phyloP scores from a whole-genome alignment of 108 stramenopile genomes.

The Asterionellopsis glacialis region DNA sequence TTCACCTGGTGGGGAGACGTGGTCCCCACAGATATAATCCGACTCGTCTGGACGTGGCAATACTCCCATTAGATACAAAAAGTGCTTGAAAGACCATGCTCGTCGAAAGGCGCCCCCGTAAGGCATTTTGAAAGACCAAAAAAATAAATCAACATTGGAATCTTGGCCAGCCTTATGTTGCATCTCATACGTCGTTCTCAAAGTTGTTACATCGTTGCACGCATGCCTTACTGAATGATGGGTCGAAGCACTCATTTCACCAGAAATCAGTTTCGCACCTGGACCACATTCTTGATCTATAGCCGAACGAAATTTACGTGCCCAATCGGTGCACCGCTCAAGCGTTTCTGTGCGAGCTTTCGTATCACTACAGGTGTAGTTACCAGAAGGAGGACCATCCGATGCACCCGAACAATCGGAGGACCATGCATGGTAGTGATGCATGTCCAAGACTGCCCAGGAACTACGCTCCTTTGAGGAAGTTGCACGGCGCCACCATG shows the following conservation, averaged over 20 bases:
- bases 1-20: too few species aligned
- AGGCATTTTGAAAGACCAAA: conserved; percentile 76
- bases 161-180: conserved; percentile 41
- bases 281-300: conserved; percentile 43
- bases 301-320: conserved; percentile 37
- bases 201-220: conserved; percentile 56
- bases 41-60: conserved; percentile 50
- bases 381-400: conserved; percentile 47
- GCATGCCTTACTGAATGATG: conserved; percentile 64
- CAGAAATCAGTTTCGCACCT: conserved; percentile 50
- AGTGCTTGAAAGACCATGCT: conserved; percentile 71
- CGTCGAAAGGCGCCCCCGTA: conserved; percentile 67
- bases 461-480: conserved; percentile 43
- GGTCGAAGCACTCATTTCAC: conserved; percentile 69
- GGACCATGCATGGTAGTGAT: conserved; percentile 79
- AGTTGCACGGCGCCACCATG: conserved; percentile 64
- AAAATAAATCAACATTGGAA: conserved; percentile 67
- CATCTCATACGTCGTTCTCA: conserved; percentile 37
- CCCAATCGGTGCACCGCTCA: conserved; percentile 45
- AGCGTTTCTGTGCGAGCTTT: conserved; percentile 23
- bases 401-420: conserved; percentile 49
- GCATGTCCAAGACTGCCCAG: conserved; percentile 74
- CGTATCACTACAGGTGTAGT: conserved; percentile 48
- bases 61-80: conserved; percentile 56
- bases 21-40: neutral